phyloP scores from a whole-genome alignment of 768 basidiomycete genomes.

The Suillus alpinus region DNA sequence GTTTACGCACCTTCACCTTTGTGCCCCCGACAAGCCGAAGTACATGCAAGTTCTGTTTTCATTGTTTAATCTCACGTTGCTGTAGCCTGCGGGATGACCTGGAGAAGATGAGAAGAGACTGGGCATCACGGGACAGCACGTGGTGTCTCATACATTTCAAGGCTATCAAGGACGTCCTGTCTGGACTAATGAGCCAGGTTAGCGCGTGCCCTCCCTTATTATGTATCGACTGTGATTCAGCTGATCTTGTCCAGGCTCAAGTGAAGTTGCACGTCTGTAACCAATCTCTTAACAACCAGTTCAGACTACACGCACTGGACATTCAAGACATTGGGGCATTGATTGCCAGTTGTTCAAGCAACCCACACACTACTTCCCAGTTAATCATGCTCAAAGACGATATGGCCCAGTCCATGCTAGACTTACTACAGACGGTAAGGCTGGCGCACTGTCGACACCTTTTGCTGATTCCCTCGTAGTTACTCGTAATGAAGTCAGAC shows the following conservation, averaged over 20 bases:
- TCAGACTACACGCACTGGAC: slow-evolving; percentile 19
- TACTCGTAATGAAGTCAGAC: slow-evolving; percentile 23
- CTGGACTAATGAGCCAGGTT: slow-evolving; percentile 10
- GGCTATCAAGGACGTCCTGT: slow-evolving; percentile 15
- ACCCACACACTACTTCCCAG: slow-evolving; percentile 11
- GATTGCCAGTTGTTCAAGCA: slow-evolving; percentile 17
- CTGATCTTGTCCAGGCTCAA: slow-evolving; percentile 13
- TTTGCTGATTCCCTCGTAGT: slow-evolving; percentile 5
- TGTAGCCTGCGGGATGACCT: slow-evolving; percentile 20
- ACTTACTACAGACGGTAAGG: slow-evolving; percentile 25
- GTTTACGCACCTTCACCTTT: slow-evolving; percentile 26
- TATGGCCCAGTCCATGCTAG: slow-evolving; percentile 23
- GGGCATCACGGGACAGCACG: slow-evolving; percentile 16
- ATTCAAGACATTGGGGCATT: slow-evolving; percentile 23
- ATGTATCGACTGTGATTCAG: neutral
- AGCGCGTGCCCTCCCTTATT: slow-evolving; percentile 4
- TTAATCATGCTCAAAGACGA: slow-evolving; percentile 19
- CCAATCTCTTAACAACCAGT: slow-evolving; percentile 7
- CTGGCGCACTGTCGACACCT: neutral
- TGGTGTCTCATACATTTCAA: slow-evolving; percentile 26
- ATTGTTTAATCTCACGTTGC: neutral
- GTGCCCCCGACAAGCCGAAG: slow-evolving; percentile 15
- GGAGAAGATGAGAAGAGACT: slow-evolving; percentile 13
- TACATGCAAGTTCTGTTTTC: slow-evolving; percentile 2
- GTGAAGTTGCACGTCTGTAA: slow-evolving; percentile 21